A percentile compares a stretch with the other conserved stretches of the same genome.
phyloP scores from a whole-genome alignment of 1,284 basidiomycete genomes.

The Puccinia hordei region DNA sequence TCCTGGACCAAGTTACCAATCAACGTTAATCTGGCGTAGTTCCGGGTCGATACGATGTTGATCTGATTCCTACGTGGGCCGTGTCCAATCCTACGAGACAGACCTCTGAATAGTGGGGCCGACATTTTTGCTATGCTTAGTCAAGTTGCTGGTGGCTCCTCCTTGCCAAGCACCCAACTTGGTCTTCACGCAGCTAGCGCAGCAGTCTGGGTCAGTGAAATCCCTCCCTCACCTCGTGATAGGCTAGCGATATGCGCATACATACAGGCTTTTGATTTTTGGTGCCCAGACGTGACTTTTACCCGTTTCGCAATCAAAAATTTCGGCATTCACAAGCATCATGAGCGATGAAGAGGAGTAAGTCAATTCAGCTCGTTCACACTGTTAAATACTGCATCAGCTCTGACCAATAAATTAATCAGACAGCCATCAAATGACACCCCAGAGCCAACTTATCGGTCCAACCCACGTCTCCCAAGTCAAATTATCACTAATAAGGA shows the following conservation, averaged over 20 bases:
- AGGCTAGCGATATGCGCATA: too few species aligned
- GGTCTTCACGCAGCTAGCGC: too few species aligned
- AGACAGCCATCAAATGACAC: background rate
- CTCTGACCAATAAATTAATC: background rate
- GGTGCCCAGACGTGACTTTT: too few species aligned
- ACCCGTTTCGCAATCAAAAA: too few species aligned
- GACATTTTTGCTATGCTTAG: background rate
- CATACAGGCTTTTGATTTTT: background rate
- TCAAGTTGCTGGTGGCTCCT: too few species aligned
- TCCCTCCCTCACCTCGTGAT: too few species aligned
- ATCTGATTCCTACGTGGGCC: background rate
- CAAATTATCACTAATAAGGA: conserved; percentile 16
- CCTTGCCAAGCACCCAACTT: too few species aligned
- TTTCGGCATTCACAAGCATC: background rate
- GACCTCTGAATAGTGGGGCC: background rate
- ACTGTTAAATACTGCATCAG: background rate
- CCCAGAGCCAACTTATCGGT: background rate
- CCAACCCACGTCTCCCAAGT: conserved; percentile 7
- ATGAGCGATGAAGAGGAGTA: conserved; percentile 24
- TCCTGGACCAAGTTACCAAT: conserved; percentile 42
- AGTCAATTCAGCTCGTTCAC: background rate
- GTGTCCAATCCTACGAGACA: background rate
- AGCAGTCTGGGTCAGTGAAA: too few species aligned
- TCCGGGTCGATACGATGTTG: background rate
- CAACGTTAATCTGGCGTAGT: conserved; percentile 33